Evolutionary conservation across 345 rosid species (phyloP).

Genomic region (Gossypium ekmanianum): DNA sequence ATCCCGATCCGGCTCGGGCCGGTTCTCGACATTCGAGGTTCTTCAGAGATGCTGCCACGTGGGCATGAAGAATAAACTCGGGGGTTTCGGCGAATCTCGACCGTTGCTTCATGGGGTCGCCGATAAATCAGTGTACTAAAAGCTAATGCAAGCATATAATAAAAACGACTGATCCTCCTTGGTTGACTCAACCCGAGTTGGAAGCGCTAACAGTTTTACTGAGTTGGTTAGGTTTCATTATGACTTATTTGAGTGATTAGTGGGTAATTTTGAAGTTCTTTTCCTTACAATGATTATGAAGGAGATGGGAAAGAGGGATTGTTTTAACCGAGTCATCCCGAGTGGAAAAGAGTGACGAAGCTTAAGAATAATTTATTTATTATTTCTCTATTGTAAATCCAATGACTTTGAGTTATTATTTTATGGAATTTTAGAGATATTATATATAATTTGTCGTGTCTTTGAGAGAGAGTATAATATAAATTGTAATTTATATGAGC

Average conservation of each 20-base stretch:
- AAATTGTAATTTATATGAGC: no score
- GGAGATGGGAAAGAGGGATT: slow-evolving; percentile 36
- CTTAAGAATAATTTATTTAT: background rate
- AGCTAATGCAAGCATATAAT: background rate
- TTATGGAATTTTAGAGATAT: slow-evolving; percentile 17
- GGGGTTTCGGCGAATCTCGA: slow-evolving; percentile 41
- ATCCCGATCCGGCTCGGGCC: slow-evolving; percentile 31
- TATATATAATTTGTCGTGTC: no score
- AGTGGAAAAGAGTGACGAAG: slow-evolving; percentile 8
- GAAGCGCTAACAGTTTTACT: background rate
- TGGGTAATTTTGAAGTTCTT: background rate
- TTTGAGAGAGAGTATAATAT: background rate
- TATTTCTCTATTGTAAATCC: slow-evolving; percentile 31
- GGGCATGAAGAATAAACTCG: slow-evolving; percentile 27
- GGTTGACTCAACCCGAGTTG: slow-evolving; percentile 24
- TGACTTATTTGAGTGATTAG: background rate
- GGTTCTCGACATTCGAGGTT: slow-evolving; percentile 39
- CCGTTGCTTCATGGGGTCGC: slow-evolving; percentile 58
- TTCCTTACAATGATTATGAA: background rate
- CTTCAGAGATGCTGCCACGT: slow-evolving; percentile 55
- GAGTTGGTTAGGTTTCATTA: background rate
- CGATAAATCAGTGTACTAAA: slow-evolving; percentile 31
- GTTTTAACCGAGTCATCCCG: slow-evolving; percentile 40
- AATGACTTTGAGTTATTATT: slow-evolving; percentile 20
- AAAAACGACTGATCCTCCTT: background rate